Evolutionary conservation across 2,329 filamentous ascomycete genomes (phyloP).

Genomic region (Trichophyton benhamiae): DNA sequence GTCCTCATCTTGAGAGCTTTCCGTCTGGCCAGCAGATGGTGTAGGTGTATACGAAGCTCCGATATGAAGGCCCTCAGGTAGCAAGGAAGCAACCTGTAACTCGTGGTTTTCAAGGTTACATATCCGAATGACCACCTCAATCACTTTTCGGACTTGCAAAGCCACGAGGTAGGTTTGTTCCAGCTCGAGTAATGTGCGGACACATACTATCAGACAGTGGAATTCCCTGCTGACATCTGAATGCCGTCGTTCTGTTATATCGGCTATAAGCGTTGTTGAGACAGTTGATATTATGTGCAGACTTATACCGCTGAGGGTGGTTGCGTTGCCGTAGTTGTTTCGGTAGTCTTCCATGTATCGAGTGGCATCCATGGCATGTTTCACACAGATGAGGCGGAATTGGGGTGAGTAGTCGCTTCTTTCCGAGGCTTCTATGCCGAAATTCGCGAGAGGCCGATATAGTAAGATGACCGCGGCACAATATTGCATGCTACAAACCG

Average conservation of each 20-base stretch:
- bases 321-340: conserved; percentile 8
- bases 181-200: conserved; percentile 12
- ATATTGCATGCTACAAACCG: conserved; percentile 8
- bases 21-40: background rate
- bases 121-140: conserved; percentile 5
- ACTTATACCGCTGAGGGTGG: conserved; percentile 10
- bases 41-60: background rate
- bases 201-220: conserved; percentile 11
- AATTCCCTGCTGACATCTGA: conserved; percentile 9
- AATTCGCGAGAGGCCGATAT: conserved; percentile 8
- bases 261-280: conserved; percentile 12
- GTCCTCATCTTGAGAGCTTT: background rate
- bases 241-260: conserved; percentile 10
- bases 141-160: conserved; percentile 7
- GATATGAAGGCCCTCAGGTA: background rate
- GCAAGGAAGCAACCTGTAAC: background rate
- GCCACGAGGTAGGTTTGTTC: conserved; percentile 14
- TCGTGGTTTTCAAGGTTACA: conserved; percentile 6
- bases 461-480: conserved; percentile 8
- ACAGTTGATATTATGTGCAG: conserved; percentile 13
- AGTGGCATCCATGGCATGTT: conserved; percentile 10
- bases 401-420: background rate
- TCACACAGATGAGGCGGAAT: conserved; percentile 11
- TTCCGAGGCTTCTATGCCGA: conserved; percentile 2
- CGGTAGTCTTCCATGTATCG: conserved; percentile 10